Evolutionary conservation across 805 yeast genomes (phyloP).

Genomic region (Tetrapisispora taiwanensis): DNA sequence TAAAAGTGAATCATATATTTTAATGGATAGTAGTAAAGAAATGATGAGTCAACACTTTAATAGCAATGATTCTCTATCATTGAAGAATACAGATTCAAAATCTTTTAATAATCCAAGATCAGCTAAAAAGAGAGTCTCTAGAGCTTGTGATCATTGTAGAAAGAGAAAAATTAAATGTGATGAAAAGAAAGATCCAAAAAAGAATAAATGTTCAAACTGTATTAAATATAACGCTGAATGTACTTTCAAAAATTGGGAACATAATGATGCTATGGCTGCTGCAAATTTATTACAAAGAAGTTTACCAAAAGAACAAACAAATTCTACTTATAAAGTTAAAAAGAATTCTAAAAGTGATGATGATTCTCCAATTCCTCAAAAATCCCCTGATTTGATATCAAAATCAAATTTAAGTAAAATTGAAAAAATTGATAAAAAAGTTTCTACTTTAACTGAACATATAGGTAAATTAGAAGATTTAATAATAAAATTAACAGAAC

Average conservation of each 20-base stretch:
- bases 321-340: background rate
- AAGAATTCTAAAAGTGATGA: background rate
- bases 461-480: conserved; percentile 17
- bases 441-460: conserved; percentile 15
- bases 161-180: conserved; percentile 27
- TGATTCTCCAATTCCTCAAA: background rate
- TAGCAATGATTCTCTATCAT: background rate
- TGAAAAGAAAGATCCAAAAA: conserved; percentile 10
- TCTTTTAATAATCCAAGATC: background rate
- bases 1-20: background rate
- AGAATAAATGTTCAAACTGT: conserved; percentile 24
- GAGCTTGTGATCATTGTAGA: conserved; percentile 28
- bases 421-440: conserved; percentile 16
- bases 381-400: background rate
- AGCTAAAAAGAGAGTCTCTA: conserved; percentile 20
- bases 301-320: conserved; percentile 1
- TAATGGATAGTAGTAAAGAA: background rate
- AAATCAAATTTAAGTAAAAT: conserved; percentile 7
- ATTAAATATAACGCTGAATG: conserved; percentile 18
- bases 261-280: conserved; percentile 3
- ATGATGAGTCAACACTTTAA: background rate
- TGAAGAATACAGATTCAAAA: background rate
- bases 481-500: conserved; percentile 9
- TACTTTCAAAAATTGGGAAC: conserved; percentile 19
- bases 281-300: background rate